Evolutionary conservation across 176 grass and related monocot genomes (phyloP).

Genomic region (Triticum dicoccoides): DNA sequence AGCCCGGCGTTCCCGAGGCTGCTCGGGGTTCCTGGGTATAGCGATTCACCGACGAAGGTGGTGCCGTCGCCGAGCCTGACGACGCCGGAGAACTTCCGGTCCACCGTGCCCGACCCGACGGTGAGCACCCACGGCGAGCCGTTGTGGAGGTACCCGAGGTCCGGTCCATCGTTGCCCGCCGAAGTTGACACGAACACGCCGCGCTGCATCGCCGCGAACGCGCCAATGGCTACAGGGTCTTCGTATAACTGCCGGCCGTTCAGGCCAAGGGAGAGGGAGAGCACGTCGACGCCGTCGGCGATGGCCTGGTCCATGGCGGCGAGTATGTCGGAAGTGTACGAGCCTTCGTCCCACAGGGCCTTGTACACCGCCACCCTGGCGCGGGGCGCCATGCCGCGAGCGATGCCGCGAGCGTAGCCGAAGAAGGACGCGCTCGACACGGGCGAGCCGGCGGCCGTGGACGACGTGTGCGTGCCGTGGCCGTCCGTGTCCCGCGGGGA

Average conservation of each 20-base stretch:
- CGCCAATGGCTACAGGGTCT: constrained; percentile 66
- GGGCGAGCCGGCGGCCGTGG: constrained; percentile 52
- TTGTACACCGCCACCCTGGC: constrained; percentile 84
- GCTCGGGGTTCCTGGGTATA: constrained; percentile 46
- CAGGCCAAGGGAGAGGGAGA: constrained; percentile 65
- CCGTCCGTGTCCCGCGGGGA: constrained; percentile 65
- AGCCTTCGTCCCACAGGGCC: constrained; percentile 50
- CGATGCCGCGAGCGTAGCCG: constrained; percentile 52
- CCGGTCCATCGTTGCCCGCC: constrained; percentile 67
- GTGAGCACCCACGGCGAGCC: constrained; percentile 71
- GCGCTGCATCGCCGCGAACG: constrained; percentile 63
- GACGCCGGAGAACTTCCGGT: constrained; percentile 45
- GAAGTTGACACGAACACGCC: constrained; percentile 76
- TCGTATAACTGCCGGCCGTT: constrained; percentile 10
- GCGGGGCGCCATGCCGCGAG: constrained; percentile 64
- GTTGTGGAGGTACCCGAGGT: constrained; percentile 55
- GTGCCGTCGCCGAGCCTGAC: constrained; percentile 48
- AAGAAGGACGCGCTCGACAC: constrained; percentile 46
- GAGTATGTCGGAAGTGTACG: constrained; percentile 55
- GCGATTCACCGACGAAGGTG: constrained; percentile 38
- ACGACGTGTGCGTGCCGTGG: constrained; percentile 91
- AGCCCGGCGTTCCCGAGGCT: constrained; percentile 18
- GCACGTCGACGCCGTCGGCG: constrained; percentile 70
- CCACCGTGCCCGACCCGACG: constrained; percentile 45
- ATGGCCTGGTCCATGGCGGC: constrained; percentile 80